A percentile compares a stretch with the other conserved stretches of the same genome.
Conservation (phyloP, 805 yeast species). For the Sungouiozyma intestinalis region DNA sequence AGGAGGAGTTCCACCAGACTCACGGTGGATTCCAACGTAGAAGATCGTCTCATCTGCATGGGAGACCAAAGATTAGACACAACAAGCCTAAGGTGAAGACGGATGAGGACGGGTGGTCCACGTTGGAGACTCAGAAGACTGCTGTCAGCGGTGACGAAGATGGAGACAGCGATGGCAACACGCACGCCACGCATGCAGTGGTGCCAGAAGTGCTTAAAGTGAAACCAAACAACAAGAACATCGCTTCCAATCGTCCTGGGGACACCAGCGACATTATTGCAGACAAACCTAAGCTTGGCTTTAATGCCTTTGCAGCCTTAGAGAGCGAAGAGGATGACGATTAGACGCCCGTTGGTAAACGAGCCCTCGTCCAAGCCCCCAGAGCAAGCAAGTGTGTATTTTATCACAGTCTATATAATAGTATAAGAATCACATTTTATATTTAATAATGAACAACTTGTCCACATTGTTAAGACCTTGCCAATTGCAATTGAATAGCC, state of each 20-base stretch:
- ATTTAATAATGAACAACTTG: background rate
- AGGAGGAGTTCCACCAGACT: conserved; percentile 25
- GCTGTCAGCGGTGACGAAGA: conserved; percentile 14
- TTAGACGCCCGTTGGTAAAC: too few relatives aligned
- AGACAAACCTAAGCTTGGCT: conserved; percentile 52
- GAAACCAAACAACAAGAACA: conserved; percentile 64
- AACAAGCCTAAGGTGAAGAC: conserved; percentile 40
- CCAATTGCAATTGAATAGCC: too few relatives aligned
- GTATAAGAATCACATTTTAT: background rate
- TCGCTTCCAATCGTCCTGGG: conserved; percentile 62
- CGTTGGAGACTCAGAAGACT: conserved; percentile 39
- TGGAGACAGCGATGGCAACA: conserved; percentile 32
- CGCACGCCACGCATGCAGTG: conserved; percentile 22
- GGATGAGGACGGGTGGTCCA: conserved; percentile 81
- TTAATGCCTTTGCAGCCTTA: conserved; percentile 77
- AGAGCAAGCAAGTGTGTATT: too few relatives aligned
- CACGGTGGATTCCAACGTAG: conserved; percentile 47
- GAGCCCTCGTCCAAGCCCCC: too few relatives aligned
- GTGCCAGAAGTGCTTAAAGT: conserved; percentile 39
- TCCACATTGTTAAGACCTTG: background rate
- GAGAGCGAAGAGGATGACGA: conserved; percentile 48
- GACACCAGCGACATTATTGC: conserved; percentile 64
- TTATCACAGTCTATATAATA: too few relatives aligned
- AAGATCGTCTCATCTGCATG: conserved; percentile 39
- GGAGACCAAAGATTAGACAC: conserved; percentile 48